phyloP scores from a whole-genome alignment of 257 asterid genomes.

The Salvia miltiorrhiza region DNA sequence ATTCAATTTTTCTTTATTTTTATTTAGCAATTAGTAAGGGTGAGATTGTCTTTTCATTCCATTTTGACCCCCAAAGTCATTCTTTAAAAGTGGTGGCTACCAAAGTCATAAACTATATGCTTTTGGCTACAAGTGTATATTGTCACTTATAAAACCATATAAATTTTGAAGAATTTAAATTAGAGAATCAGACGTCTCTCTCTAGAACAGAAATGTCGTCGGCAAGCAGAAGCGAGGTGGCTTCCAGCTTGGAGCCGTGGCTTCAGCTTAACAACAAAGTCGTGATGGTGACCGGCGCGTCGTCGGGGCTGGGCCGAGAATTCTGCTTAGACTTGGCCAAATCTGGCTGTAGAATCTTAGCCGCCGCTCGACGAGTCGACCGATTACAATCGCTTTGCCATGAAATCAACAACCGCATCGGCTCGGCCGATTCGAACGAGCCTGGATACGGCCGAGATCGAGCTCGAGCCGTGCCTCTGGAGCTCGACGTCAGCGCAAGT shows the following conservation, averaged over 20 bases:
- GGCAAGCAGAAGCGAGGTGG: conserved; percentile 3
- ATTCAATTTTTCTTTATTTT: too few relatives aligned
- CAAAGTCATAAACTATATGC: too few relatives aligned
- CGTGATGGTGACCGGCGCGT: conserved; percentile 57
- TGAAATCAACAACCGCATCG: conserved; percentile 24
- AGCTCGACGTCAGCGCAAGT: conserved; percentile 50
- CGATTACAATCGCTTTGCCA: conserved; percentile 39
- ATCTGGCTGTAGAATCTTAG: conserved; percentile 46
- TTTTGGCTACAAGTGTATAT: too few relatives aligned
- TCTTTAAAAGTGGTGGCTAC: too few relatives aligned
- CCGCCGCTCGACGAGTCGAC: conserved; percentile 53
- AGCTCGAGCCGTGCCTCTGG: conserved; percentile 38
- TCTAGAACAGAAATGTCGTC: conserved; percentile 6
- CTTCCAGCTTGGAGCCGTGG: conserved; percentile 33
- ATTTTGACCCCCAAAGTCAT: too few relatives aligned
- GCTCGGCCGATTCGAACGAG: neutral
- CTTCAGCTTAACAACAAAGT: conserved; percentile 24
- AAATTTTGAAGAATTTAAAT: neutral
- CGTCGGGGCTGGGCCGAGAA: conserved; percentile 44
- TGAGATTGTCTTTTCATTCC: too few relatives aligned
- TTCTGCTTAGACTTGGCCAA: conserved; percentile 42
- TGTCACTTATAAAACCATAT: too few relatives aligned
- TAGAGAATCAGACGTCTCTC: neutral
- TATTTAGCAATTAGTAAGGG: too few relatives aligned
- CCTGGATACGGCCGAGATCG: neutral